These are phyloP conservation scores for Coccomyxa sp. DNA, from an alignment of 139 green algal species.

Conservation along the genomic window DNA sequence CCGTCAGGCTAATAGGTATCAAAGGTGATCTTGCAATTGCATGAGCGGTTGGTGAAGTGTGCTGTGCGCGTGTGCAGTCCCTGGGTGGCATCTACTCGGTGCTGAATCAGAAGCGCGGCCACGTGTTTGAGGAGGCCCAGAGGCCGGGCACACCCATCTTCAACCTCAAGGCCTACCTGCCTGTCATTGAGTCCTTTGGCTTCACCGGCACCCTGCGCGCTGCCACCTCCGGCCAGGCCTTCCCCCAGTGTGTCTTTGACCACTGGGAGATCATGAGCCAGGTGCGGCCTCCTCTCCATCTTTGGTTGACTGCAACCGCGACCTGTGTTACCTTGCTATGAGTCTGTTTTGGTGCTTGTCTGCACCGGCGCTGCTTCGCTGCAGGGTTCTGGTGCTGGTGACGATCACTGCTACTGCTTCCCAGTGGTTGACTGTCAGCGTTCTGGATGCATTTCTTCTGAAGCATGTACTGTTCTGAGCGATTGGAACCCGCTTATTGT, in stretches of 20 bases:
- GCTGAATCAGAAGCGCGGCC: constrained; percentile 98
- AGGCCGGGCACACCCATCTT: constrained; percentile 96
- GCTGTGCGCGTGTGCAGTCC: constrained; percentile 27
- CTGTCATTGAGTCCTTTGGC: constrained; percentile 98
- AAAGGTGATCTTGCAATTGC: no score
- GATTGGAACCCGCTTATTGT: no score
- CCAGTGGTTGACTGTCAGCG: no score
- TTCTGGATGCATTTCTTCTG: neutral
- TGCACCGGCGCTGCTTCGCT: no score
- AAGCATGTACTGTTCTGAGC: no score
- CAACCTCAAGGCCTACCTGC: constrained; percentile 98
- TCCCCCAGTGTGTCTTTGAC: constrained; percentile 97
- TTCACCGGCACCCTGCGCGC: constrained; percentile 94
- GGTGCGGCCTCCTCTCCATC: neutral
- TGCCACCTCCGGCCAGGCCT: constrained; percentile 95
- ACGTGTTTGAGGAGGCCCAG: constrained; percentile 99
- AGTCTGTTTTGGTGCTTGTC: neutral
- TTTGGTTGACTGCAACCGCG: neutral
- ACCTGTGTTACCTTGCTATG: neutral
- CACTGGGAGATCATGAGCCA: constrained; percentile 88
- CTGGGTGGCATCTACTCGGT: constrained; percentile 93
- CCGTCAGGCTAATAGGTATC: no score
- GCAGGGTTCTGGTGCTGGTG: no score
- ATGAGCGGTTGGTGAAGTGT: neutral
- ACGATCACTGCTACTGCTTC: no score